Percentiles rank a stretch among this genome's conserved stretches.
Conservation (phyloP, 306 rosid genomes). For the Quercus berberidifolia region DNA sequence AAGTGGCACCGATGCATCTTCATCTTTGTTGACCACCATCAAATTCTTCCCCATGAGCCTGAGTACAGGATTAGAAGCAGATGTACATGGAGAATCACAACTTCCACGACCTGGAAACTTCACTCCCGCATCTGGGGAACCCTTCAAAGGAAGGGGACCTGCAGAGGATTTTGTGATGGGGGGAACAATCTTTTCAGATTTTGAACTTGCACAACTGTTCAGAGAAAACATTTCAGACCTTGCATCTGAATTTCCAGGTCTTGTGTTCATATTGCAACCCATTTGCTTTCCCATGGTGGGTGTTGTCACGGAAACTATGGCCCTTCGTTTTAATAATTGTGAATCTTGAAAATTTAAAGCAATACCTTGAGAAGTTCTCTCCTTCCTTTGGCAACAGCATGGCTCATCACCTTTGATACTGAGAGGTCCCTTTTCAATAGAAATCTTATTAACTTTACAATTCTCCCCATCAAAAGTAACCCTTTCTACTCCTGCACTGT, state of each 20-base stretch:
- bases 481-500: constrained; percentile 17
- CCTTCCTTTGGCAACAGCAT: constrained; percentile 58
- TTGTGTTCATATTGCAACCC: constrained; percentile 19
- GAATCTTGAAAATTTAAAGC: constrained; percentile 39
- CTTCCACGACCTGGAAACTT: constrained; percentile 22
- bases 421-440: constrained; percentile 30
- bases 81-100: constrained; percentile 41
- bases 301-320: constrained; percentile 18
- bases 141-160: constrained; percentile 14
- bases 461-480: constrained; percentile 25
- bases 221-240: constrained; percentile 21
- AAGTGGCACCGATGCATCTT: constrained; percentile 31
- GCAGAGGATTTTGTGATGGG: constrained; percentile 14
- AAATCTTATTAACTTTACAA: constrained; percentile 19
- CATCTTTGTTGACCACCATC: constrained; percentile 58
- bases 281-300: constrained; percentile 33
- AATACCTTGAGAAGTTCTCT: constrained; percentile 34
- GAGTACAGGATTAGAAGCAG: constrained; percentile 48
- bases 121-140: constrained; percentile 19
- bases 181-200: constrained; percentile 17
- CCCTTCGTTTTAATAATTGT: constrained; percentile 29
- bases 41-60: constrained; percentile 66
- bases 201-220: constrained; percentile 12
- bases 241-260: constrained; percentile 20
- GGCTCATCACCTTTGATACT: constrained; percentile 30